Percentiles rank a stretch among this genome's conserved stretches.
phyloP scores from a whole-genome alignment of 441 rosid genomes.

The Erodium chrysanthum region DNA sequence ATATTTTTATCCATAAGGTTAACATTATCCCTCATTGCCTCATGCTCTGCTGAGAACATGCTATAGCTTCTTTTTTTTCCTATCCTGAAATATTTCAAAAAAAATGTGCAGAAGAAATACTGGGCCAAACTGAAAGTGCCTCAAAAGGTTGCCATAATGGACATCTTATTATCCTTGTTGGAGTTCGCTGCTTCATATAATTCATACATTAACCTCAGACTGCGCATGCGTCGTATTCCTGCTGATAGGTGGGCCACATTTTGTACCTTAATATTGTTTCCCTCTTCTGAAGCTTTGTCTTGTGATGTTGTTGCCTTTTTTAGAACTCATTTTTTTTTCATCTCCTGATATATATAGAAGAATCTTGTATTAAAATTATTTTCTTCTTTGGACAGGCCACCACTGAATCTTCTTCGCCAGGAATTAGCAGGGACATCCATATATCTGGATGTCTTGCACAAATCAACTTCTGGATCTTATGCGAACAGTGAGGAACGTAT shows the following conservation, averaged over 20 bases:
- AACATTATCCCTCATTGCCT: neutral
- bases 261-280: neutral
- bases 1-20: no score
- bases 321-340: slow-evolving; percentile 4
- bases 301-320: neutral
- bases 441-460: slow-evolving; percentile 85
- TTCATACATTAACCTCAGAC: slow-evolving; percentile 78
- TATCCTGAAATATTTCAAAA: slow-evolving; percentile 1
- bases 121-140: slow-evolving; percentile 72
- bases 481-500: slow-evolving; percentile 24
- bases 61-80: slow-evolving; percentile 2
- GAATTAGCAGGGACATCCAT: slow-evolving; percentile 79
- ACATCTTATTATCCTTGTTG: slow-evolving; percentile 66
- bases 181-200: slow-evolving; percentile 93
- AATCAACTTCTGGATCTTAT: slow-evolving; percentile 47
- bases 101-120: slow-evolving; percentile 62
- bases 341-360: neutral
- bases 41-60: neutral
- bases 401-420: slow-evolving; percentile 88
- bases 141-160: slow-evolving; percentile 90
- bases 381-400: slow-evolving; percentile 55
- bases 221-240: slow-evolving; percentile 74
- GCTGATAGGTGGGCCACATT: slow-evolving; percentile 54
- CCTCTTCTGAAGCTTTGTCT: neutral
- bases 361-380: slow-evolving; percentile 12